Evolutionary conservation across 164 flowering plant genomes (phyloP).

Genomic region (Liriodendron chinense): DNA sequence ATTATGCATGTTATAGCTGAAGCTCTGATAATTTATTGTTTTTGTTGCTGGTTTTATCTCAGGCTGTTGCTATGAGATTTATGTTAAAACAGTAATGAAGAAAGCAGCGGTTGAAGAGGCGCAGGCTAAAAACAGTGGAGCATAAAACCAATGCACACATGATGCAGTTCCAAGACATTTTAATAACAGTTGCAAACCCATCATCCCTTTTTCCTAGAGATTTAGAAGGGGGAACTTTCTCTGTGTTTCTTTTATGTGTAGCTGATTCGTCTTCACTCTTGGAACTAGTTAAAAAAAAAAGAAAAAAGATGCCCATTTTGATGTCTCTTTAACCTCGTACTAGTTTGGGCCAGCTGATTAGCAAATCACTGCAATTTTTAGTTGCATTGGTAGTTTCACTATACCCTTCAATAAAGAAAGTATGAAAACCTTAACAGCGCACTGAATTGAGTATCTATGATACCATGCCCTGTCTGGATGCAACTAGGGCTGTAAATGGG

Average conservation of each 20-base stretch:
- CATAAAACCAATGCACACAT: background rate
- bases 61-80: conserved; percentile 30
- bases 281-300: background rate
- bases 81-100: conserved; percentile 21
- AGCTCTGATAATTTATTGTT: background rate
- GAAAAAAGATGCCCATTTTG: background rate
- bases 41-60: conserved; percentile 2
- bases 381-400: no score
- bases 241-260: background rate
- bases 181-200: background rate
- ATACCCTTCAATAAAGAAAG: no score
- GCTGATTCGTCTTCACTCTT: background rate
- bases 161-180: background rate
- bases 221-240: background rate
- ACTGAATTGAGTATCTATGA: no score
- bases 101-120: conserved; percentile 15
- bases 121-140: background rate
- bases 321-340: background rate
- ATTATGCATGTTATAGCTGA: background rate
- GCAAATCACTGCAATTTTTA: no score
- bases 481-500: no score
- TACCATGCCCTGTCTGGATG: no score
- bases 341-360: background rate
- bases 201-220: background rate
- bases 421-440: no score